phyloP scores from a whole-genome alignment of 108 stramenopile species.

The Fistulifera solaris region DNA sequence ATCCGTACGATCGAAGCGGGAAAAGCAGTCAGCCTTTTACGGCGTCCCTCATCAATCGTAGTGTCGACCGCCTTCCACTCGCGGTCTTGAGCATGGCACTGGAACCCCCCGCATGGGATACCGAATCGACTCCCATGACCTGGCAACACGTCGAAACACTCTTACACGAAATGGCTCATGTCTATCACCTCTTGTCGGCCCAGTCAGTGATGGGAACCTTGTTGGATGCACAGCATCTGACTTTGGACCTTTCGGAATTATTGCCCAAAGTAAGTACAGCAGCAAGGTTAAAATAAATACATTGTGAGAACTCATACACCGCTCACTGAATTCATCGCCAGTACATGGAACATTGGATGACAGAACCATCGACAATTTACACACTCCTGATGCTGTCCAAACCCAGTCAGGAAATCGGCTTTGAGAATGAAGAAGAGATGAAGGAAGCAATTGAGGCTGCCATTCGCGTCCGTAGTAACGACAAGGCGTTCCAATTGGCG shows the following conservation, averaged over 20 bases:
- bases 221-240: conserved; percentile 1
- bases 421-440: background rate
- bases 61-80: background rate
- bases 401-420: background rate
- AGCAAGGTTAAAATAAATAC: too few relatives aligned
- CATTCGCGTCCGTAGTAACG: background rate
- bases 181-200: conserved; percentile 5
- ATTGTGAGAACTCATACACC: too few relatives aligned
- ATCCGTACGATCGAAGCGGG: conserved; percentile 9
- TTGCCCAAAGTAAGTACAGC: conserved; percentile 7
- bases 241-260: conserved; percentile 8
- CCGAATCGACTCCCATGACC: conserved; percentile 3
- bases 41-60: background rate
- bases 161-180: conserved; percentile 15
- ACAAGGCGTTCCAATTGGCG: conserved; percentile 6
- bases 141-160: conserved; percentile 7
- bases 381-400: conserved; percentile 2
- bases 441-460: conserved; percentile 6
- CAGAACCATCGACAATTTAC: conserved; percentile 5
- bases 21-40: conserved; percentile 5
- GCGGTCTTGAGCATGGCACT: conserved; percentile 4
- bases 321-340: background rate
- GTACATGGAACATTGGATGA: conserved; percentile 19
- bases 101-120: conserved; percentile 16
- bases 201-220: background rate